Percentiles rank a stretch among this genome's conserved stretches.
phyloP scores from a whole-genome alignment of 768 basidiomycete species.

The Artomyces pyxidatus region DNA sequence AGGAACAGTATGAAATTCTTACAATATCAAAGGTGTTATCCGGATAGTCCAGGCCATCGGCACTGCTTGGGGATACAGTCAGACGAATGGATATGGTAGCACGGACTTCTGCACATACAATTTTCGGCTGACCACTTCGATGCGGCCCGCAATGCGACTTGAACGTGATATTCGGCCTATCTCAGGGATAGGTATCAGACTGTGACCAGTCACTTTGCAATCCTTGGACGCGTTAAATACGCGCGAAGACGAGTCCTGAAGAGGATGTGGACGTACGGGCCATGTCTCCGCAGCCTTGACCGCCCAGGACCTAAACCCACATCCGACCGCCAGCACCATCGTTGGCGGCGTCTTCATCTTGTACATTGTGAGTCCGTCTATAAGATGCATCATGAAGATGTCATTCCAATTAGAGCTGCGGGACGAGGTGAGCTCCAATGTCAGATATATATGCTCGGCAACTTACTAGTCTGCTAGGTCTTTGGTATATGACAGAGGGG shows the following conservation, averaged over 20 bases:
- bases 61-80: not conserved
- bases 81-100: not conserved
- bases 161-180: not conserved
- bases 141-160: not conserved
- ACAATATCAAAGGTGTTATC: constrained; percentile 14
- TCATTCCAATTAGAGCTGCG: constrained; percentile 65
- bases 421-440: constrained; percentile 6
- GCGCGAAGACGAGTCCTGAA: not conserved
- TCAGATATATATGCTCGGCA: not conserved
- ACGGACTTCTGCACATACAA: constrained; percentile 3
- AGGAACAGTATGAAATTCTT: constrained; percentile 11
- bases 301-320: constrained; percentile 65
- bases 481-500: not conserved
- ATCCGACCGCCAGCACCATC: constrained; percentile 59
- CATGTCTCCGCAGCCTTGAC: constrained; percentile 61
- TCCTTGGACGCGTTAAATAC: not conserved
- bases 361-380: constrained; percentile 45
- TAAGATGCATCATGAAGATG: constrained; percentile 47
- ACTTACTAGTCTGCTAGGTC: constrained; percentile 7
- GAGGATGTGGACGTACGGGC: constrained; percentile 36
- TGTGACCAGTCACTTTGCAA: not conserved
- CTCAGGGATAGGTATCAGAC: not conserved
- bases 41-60: constrained; percentile 1
- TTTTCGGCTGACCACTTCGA: not conserved
- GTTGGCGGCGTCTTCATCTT: constrained; percentile 43